Percentiles rank a stretch among this genome's conserved stretches.
phyloP scores from a whole-genome alignment of 2,329 filamentous ascomycete species.

The Epichloe coenophiala region DNA sequence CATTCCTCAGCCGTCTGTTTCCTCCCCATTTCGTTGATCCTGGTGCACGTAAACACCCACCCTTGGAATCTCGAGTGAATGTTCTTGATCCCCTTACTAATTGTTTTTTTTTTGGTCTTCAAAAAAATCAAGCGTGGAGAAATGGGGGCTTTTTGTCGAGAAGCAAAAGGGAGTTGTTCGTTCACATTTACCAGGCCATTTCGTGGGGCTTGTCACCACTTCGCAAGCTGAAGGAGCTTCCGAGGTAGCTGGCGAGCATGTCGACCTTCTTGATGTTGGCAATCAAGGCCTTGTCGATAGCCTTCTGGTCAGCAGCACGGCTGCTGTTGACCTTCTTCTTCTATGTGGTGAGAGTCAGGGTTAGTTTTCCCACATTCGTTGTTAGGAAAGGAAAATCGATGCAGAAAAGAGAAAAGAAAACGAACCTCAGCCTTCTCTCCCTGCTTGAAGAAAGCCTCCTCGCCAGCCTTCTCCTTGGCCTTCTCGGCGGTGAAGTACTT shows the following conservation, averaged over 20 bases:
- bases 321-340: conserved; percentile 93
- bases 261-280: conserved; percentile 98
- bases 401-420: neutral
- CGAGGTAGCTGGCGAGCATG: conserved; percentile 85
- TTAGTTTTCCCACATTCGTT: neutral
- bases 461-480: conserved; percentile 83
- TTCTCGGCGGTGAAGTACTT: conserved; percentile 98
- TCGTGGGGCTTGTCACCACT: conserved; percentile 99
- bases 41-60: neutral
- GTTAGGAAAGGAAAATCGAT: neutral
- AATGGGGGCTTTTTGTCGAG: neutral
- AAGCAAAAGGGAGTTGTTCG: neutral
- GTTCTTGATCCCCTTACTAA: neutral
- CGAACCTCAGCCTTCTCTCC: conserved; percentile 93
- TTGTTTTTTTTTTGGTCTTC: conserved; percentile 8
- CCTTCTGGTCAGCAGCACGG: conserved; percentile 95
- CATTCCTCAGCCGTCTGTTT: neutral
- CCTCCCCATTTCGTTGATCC: neutral
- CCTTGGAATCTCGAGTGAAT: neutral
- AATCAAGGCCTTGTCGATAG: conserved; percentile 90
- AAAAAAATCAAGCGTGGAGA: neutral
- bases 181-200: conserved; percentile 83
- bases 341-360: conserved; percentile 35
- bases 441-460: conserved; percentile 99
- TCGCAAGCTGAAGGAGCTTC: conserved; percentile 93